These are phyloP conservation scores for Cladosporium colombiae DNA, from an alignment of 2,329 filamentous ascomycete species.

Conservation along the genomic window DNA sequence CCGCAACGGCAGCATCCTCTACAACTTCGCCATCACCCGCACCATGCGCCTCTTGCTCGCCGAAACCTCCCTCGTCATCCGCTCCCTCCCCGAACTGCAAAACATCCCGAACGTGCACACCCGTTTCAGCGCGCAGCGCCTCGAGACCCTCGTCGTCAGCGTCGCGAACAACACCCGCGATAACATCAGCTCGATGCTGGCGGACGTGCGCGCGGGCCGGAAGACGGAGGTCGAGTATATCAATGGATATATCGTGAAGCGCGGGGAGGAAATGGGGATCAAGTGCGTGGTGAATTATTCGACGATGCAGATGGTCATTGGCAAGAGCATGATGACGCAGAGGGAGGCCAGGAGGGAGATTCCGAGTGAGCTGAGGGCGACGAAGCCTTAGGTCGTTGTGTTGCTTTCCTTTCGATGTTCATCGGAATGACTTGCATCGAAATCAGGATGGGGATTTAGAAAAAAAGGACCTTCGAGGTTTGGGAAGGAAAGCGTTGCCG, in stretches of 20 bases:
- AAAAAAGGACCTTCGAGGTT: neutral
- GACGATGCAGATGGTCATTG: constrained; percentile 71
- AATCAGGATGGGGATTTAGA: neutral
- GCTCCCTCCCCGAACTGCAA: constrained; percentile 71
- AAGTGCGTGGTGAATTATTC: constrained; percentile 71
- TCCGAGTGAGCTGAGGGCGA: neutral
- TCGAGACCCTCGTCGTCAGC: constrained; percentile 60
- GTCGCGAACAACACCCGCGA: constrained; percentile 57
- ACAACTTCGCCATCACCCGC: constrained; percentile 64
- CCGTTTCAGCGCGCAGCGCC: constrained; percentile 61
- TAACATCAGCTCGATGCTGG: constrained; percentile 67
- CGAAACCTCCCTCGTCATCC: constrained; percentile 74
- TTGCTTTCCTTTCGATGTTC: neutral
- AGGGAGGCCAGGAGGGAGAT: constrained; percentile 36
- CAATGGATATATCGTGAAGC: constrained; percentile 81
- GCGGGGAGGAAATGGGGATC: constrained; percentile 73
- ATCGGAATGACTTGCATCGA: neutral
- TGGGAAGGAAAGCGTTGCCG: neutral
- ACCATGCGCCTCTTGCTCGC: constrained; percentile 70
- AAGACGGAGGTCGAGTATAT: constrained; percentile 78
- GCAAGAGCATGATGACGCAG: constrained; percentile 57
- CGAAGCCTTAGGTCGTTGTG: neutral
- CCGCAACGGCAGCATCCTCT: constrained; percentile 69
- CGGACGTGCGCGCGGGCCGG: constrained; percentile 60
- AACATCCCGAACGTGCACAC: constrained; percentile 60